Conservation (phyloP, 208 protist species). For the Acanthamoeba healyi region DNA sequence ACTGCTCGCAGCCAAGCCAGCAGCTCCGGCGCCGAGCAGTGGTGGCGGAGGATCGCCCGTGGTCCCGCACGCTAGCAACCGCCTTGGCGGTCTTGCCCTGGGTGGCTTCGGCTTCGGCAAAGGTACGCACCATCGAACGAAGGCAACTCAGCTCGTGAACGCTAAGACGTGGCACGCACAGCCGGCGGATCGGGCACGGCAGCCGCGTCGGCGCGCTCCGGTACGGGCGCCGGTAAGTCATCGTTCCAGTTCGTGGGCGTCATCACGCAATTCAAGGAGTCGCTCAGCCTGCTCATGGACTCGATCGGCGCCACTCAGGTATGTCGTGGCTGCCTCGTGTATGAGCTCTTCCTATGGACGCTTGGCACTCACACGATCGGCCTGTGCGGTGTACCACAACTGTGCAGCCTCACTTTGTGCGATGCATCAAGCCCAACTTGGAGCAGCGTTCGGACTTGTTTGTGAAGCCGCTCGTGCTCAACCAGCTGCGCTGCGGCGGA, state of each 20-base stretch:
- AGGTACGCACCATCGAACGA: background rate
- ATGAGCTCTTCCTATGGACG: too few species aligned
- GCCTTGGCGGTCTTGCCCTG: too few species aligned
- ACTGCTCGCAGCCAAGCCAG: background rate
- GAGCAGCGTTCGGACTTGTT: slow-evolving; percentile 84
- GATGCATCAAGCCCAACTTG: slow-evolving; percentile 92
- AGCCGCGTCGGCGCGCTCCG: background rate
- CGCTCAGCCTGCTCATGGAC: slow-evolving; percentile 83
- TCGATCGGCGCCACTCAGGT: slow-evolving; percentile 78
- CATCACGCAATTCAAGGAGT: slow-evolving; percentile 56
- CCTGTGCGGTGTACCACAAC: too few species aligned
- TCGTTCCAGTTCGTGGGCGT: slow-evolving; percentile 45
- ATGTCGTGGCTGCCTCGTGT: too few species aligned
- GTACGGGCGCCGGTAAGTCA: background rate
- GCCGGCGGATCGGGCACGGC: slow-evolving; percentile 8
- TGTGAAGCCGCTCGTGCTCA: slow-evolving; percentile 72
- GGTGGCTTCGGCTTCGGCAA: slow-evolving; percentile 41
- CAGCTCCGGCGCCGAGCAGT: background rate
- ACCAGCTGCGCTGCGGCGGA: slow-evolving; percentile 83
- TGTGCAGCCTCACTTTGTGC: slow-evolving; percentile 88
- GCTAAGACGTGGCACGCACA: background rate
- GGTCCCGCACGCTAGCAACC: background rate
- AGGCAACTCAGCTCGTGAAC: too few species aligned
- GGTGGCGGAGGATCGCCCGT: background rate
- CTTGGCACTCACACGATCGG: too few species aligned